These are phyloP conservation scores for Plasmodium falciparum DNA, from an alignment of 169 alveolate genomes.

Conservation along the genomic window DNA sequence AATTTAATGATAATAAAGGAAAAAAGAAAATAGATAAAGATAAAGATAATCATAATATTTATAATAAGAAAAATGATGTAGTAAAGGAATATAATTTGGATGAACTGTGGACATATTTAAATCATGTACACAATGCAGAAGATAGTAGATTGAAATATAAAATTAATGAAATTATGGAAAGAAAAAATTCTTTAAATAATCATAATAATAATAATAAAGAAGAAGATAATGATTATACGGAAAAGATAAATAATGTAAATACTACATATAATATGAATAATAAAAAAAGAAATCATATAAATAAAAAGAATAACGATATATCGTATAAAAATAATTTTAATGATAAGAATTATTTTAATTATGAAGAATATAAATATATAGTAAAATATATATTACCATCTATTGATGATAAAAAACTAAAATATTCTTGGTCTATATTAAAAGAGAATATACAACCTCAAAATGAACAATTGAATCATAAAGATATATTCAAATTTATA, in stretches of 20 bases:
- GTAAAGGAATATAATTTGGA: conserved; percentile 26
- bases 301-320: not conserved
- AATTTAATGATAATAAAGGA: conserved; percentile 47
- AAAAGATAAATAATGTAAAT: not conserved
- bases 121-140: conserved; percentile 49
- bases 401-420: conserved; percentile 39
- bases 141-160: conserved; percentile 40
- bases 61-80: conserved; percentile 20
- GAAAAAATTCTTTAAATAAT: not conserved
- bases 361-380: conserved; percentile 62
- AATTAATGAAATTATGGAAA: conserved; percentile 30
- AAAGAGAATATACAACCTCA: conserved; percentile 33
- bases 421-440: conserved; percentile 52
- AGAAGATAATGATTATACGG: not conserved
- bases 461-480: conserved; percentile 28
- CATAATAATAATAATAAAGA: not conserved
- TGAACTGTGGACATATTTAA: conserved; percentile 58
- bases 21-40: conserved; percentile 25
- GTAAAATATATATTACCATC: conserved; percentile 55
- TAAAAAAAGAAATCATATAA: not conserved
- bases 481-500: conserved; percentile 22
- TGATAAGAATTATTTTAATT: conserved; percentile 12
- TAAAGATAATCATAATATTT: not conserved
- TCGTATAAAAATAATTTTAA: not conserved
- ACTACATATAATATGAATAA: not conserved